Percentiles rank a stretch among this genome's conserved stretches.
phyloP scores from a whole-genome alignment of 768 basidiomycete species.

The Pulveroboletus sp. region DNA sequence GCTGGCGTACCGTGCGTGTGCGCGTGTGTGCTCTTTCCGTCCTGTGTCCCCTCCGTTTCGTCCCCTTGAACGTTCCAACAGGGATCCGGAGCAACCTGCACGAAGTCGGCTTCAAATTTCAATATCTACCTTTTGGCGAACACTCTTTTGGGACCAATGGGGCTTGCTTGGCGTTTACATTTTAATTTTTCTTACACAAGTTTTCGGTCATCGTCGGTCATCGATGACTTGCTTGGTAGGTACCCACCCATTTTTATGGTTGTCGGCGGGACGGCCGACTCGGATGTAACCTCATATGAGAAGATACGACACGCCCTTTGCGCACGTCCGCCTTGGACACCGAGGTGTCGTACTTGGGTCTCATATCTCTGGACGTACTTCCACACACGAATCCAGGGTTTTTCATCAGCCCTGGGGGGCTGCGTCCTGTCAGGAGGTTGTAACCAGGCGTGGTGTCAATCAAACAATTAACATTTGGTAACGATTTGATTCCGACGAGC shows the following conservation, averaged over 20 bases:
- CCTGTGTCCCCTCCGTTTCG: conserved; percentile 3
- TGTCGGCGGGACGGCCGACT: conserved; percentile 9
- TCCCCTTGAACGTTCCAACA: conserved; percentile 25
- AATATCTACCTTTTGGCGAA: conserved; percentile 2
- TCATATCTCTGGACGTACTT: conserved; percentile 9
- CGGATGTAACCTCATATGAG: conserved; percentile 14
- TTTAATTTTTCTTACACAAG: conserved; percentile 11
- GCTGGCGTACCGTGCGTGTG: neutral
- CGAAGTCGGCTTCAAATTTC: neutral
- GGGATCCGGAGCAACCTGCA: neutral
- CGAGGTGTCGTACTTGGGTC: conserved; percentile 13
- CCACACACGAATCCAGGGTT: conserved; percentile 20
- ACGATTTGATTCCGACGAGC: conserved; percentile 10
- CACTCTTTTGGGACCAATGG: neutral
- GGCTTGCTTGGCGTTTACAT: conserved; percentile 2
- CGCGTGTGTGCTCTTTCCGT: neutral
- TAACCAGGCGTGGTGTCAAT: conserved; percentile 6
- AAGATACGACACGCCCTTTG: conserved; percentile 28
- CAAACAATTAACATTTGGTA: conserved; percentile 21
- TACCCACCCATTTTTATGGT: conserved; percentile 8
- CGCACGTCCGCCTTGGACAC: conserved; percentile 17
- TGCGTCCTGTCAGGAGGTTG: conserved; percentile 12
- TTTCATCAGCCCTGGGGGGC: conserved; percentile 20
- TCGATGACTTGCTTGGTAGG: neutral
- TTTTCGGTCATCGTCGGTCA: conserved; percentile 5